phyloP scores from a whole-genome alignment of 2,329 filamentous ascomycete species.

The Lachnellula arida region DNA sequence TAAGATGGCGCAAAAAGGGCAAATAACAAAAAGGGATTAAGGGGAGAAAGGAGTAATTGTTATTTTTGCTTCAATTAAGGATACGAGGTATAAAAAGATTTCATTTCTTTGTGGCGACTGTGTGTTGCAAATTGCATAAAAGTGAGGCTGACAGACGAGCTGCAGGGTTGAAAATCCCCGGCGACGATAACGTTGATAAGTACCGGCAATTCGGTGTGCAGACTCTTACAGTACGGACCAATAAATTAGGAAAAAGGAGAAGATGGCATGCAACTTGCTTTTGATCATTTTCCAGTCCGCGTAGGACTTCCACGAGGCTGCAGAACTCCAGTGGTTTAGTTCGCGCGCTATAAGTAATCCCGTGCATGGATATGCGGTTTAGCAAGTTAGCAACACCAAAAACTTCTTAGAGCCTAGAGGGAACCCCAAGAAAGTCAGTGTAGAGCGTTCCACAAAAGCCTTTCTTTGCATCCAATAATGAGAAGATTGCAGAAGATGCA shows the following conservation, averaged over 20 bases:
- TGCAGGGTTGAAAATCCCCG: conserved; percentile 7
- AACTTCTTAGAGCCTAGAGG: background rate
- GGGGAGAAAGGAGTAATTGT: conserved; percentile 9
- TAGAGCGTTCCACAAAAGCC: background rate
- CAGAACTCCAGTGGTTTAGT: background rate
- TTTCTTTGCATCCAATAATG: background rate
- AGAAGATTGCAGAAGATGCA: too few relatives aligned
- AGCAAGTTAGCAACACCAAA: too few relatives aligned
- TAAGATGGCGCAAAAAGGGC: conserved; percentile 3
- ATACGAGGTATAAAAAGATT: background rate
- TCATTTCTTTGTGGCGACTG: background rate
- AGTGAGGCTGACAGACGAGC: conserved; percentile 19
- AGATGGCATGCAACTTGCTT: background rate
- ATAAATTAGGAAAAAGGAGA: background rate
- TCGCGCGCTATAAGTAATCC: background rate
- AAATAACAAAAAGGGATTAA: conserved; percentile 1
- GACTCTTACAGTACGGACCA: too few relatives aligned
- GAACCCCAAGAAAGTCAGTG: background rate
- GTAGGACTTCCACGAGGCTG: background rate
- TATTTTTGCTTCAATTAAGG: background rate
- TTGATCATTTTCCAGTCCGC: background rate
- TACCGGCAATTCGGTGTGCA: too few relatives aligned
- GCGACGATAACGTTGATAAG: background rate
- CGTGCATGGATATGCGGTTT: background rate
- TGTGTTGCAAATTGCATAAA: background rate